phyloP scores from a whole-genome alignment of 257 asterid genomes.

The Solanum microdontum region DNA sequence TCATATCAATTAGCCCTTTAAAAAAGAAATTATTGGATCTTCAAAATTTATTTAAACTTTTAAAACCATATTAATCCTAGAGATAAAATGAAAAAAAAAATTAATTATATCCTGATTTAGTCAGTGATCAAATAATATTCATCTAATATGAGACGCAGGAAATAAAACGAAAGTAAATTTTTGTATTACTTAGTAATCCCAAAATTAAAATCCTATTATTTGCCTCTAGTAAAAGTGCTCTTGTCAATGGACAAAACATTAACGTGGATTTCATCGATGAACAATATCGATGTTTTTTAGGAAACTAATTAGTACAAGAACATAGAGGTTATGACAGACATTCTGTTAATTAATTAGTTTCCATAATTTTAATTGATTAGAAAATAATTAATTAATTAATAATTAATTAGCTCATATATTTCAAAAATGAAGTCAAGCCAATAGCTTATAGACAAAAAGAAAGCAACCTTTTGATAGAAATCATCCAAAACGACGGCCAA shows the following conservation, averaged over 20 bases:
- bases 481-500: conserved; percentile 27
- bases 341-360: background rate
- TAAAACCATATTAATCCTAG: too few species aligned
- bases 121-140: too few species aligned
- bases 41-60: background rate
- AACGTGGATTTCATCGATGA: conserved; percentile 49
- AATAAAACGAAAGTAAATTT: background rate
- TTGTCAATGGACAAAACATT: conserved; percentile 19
- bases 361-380: background rate
- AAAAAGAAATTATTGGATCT: too few species aligned
- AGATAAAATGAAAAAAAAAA: background rate
- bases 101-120: background rate
- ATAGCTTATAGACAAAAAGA: conserved; percentile 30
- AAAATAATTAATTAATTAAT: background rate
- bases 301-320: conserved; percentile 7
- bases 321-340: conserved; percentile 23
- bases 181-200: background rate
- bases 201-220: background rate
- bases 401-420: background rate
- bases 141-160: background rate
- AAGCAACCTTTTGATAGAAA: conserved; percentile 20
- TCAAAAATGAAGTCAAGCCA: background rate
- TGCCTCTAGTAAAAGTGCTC: background rate
- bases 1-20: background rate
- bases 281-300: conserved; percentile 41